phyloP scores from a whole-genome alignment of 1,284 basidiomycete species.

The Microbotryum intermedium region DNA sequence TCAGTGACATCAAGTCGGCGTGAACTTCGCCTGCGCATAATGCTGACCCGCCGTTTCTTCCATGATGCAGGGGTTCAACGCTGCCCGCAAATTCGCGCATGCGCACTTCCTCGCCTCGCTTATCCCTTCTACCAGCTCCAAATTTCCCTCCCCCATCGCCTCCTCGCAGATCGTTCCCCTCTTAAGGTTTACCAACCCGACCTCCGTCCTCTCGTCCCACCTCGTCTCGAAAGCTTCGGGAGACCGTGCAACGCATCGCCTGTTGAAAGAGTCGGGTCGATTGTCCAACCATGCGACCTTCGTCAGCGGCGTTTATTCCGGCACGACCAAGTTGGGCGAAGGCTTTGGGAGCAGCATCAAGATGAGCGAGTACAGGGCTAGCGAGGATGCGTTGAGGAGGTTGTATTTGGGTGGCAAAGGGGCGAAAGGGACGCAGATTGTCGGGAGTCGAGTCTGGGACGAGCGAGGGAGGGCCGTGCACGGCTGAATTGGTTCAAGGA shows the following conservation, averaged over 20 bases:
- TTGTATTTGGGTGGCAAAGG: constrained; percentile 27
- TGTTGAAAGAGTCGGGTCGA: constrained; percentile 87
- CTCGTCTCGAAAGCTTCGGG: constrained; percentile 35
- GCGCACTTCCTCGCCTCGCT: constrained; percentile 71
- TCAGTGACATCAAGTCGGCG: constrained; percentile 25
- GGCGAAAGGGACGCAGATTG: constrained; percentile 17
- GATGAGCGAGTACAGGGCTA: constrained; percentile 91
- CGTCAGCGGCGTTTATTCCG: constrained; percentile 86
- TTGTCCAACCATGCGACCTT: constrained; percentile 81
- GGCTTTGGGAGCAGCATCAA: constrained; percentile 84
- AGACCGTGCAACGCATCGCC: constrained; percentile 42
- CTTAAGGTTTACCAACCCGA: constrained; percentile 63
- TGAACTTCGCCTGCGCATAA: constrained; percentile 14
- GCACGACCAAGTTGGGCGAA: constrained; percentile 77
- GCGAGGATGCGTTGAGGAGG: constrained; percentile 37
- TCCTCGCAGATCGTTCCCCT: constrained; percentile 67
- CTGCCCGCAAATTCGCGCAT: constrained; percentile 73
- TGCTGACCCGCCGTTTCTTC: constrained; percentile 29
- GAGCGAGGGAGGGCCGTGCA: background rate
- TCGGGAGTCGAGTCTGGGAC: background rate
- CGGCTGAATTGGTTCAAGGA: constrained; percentile 8
- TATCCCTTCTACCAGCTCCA: constrained; percentile 9
- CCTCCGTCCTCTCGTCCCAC: constrained; percentile 37
- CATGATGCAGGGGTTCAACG: constrained; percentile 63
- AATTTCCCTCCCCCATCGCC: constrained; percentile 13